phyloP scores from a whole-genome alignment of 2,329 filamentous ascomycete species.

The Xylariaceae sp. region DNA sequence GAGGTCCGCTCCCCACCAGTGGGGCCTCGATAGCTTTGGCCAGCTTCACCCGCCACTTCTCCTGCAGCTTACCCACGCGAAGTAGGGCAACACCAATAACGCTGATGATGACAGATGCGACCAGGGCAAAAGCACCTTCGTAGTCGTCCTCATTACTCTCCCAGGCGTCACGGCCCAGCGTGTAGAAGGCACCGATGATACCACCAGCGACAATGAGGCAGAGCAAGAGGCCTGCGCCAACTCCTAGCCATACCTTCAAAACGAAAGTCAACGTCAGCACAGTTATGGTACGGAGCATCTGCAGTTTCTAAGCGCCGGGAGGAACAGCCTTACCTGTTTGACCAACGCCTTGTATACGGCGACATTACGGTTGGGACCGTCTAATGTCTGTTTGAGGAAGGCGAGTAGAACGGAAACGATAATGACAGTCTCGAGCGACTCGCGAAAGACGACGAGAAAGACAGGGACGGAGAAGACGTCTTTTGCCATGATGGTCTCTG shows the following conservation, averaged over 20 bases:
- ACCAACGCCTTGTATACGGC: slow-evolving; percentile 61
- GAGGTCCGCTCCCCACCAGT: slow-evolving; percentile 38
- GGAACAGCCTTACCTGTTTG: slow-evolving; percentile 47
- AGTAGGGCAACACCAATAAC: slow-evolving; percentile 75
- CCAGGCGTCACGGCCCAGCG: slow-evolving; percentile 62
- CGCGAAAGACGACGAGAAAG: slow-evolving; percentile 87
- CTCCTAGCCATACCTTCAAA: slow-evolving; percentile 61
- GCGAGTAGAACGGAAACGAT: slow-evolving; percentile 82
- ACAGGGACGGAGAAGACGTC: slow-evolving; percentile 38
- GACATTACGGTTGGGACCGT: slow-evolving; percentile 55
- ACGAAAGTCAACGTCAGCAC: not conserved
- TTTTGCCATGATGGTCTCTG: slow-evolving; percentile 19
- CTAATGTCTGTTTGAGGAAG: slow-evolving; percentile 76
- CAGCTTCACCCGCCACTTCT: slow-evolving; percentile 84
- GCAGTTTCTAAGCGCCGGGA: slow-evolving; percentile 10
- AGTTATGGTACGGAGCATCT: not conserved
- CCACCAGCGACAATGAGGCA: slow-evolving; percentile 60
- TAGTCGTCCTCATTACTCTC: slow-evolving; percentile 66
- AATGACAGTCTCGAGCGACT: slow-evolving; percentile 75
- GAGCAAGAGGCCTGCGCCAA: slow-evolving; percentile 55
- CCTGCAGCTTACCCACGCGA: slow-evolving; percentile 74
- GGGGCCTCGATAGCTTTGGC: slow-evolving; percentile 58
- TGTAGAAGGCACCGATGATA: slow-evolving; percentile 70
- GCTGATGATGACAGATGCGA: slow-evolving; percentile 75
- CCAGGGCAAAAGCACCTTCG: slow-evolving; percentile 71